These are phyloP conservation scores for Knoxia roxburghii DNA, from an alignment of 257 asterid genomes.

Conservation along the genomic window DNA sequence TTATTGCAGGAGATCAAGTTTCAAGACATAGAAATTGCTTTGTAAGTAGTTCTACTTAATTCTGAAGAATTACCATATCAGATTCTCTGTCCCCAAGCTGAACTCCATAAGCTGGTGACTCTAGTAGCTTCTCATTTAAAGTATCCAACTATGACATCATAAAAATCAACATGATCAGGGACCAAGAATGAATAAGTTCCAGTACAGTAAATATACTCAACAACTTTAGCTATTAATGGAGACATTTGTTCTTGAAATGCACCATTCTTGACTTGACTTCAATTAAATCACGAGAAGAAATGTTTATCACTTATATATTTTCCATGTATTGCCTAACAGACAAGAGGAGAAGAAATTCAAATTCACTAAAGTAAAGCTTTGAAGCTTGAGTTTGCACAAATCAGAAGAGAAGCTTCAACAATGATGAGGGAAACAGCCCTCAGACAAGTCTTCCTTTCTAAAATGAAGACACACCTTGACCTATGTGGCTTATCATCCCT, in stretches of 20 bases:
- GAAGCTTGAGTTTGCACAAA: neutral
- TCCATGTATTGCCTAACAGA: neutral
- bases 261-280: neutral
- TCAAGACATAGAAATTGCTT: conserved; percentile 1
- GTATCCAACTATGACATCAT: conserved; percentile 65
- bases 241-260: neutral
- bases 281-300: neutral
- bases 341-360: neutral
- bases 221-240: neutral
- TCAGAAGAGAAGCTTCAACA: neutral
- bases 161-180: conserved; percentile 22
- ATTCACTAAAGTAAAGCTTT: neutral
- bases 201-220: neutral
- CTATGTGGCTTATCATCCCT: neutral
- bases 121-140: conserved; percentile 63
- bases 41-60: conserved; percentile 6
- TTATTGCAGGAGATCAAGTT: conserved; percentile 13
- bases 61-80: conserved; percentile 29
- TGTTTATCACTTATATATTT: neutral
- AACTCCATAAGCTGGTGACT: conserved; percentile 30
- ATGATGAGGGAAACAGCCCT: neutral
- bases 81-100: conserved; percentile 20
- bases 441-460: neutral
- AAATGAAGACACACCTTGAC: neutral
- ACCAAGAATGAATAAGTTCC: neutral